A percentile compares a stretch with the other conserved stretches of the same genome.
Conservation (phyloP, 257 asterid species). For the Coffea canephora region DNA sequence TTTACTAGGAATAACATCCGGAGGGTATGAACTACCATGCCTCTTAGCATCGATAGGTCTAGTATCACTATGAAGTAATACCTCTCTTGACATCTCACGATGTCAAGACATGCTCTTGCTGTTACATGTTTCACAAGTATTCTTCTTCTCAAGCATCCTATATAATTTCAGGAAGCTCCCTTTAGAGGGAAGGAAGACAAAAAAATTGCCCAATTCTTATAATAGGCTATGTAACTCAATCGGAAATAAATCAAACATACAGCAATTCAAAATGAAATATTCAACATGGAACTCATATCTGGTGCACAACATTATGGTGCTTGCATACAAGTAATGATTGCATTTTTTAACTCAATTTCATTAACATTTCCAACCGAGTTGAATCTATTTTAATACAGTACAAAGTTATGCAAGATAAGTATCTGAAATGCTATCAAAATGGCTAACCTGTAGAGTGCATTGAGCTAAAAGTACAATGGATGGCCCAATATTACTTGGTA, state of each 20-base stretch:
- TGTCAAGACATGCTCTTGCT: not conserved
- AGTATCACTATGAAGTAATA: not conserved
- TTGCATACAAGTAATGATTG: not conserved
- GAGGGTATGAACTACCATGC: not conserved
- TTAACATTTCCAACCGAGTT: not conserved
- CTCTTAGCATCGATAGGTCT: not conserved
- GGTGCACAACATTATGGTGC: not conserved
- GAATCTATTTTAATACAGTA: not conserved
- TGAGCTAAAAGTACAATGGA: not conserved
- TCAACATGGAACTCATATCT: not conserved
- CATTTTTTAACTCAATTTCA: not conserved
- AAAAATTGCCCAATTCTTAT: not conserved
- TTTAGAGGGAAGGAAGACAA: not conserved
- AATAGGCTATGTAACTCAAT: not conserved
- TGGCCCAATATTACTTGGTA: not conserved
- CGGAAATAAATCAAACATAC: too few species aligned
- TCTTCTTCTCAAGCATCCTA: not conserved
- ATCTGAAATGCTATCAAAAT: too few species aligned
- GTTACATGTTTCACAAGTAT: not conserved
- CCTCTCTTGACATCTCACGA: not conserved
- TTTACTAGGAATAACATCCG: not conserved
- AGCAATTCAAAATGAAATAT: not conserved
- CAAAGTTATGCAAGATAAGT: too few species aligned
- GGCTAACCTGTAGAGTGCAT: not conserved
- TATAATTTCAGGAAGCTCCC: not conserved